These are phyloP conservation scores for Apostasia ramifera DNA, from an alignment of 106 monocot species.

Conservation along the genomic window DNA sequence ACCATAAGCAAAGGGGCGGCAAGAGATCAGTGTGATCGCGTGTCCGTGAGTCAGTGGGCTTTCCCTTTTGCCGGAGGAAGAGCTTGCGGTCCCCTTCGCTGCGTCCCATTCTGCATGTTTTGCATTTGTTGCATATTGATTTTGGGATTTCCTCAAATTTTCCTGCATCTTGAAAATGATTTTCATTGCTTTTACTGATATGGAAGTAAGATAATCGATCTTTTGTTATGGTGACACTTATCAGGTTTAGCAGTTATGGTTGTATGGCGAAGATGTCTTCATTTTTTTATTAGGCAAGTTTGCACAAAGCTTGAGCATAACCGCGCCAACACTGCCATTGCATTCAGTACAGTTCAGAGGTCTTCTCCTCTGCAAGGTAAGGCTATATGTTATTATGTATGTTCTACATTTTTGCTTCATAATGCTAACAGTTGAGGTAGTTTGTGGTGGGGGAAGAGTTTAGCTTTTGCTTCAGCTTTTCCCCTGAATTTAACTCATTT, in stretches of 20 bases:
- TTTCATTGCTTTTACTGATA: no score
- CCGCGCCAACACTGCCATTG: background rate
- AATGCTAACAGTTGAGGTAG: no score
- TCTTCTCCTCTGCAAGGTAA: conserved; percentile 12
- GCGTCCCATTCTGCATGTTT: background rate
- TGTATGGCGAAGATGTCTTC: conserved; percentile 24
- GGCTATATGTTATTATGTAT: background rate
- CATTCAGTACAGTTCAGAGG: conserved; percentile 9
- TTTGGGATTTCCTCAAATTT: no score
- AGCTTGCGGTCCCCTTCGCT: background rate
- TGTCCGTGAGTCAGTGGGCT: no score
- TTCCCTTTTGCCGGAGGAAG: background rate
- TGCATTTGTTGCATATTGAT: no score
- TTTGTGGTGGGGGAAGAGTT: background rate
- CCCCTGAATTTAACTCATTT: background rate
- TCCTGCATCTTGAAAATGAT: no score
- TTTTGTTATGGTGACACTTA: background rate
- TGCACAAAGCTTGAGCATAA: conserved; percentile 9
- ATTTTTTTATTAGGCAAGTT: conserved; percentile 12
- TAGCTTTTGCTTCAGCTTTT: background rate
- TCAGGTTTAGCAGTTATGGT: conserved; percentile 17
- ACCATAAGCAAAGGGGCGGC: no score
- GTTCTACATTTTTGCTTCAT: background rate
- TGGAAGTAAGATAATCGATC: background rate
- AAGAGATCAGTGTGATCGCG: no score